A percentile compares a stretch with the other conserved stretches of the same genome.
Conservation (phyloP, 345 rosid species). For the Acer campestre region DNA sequence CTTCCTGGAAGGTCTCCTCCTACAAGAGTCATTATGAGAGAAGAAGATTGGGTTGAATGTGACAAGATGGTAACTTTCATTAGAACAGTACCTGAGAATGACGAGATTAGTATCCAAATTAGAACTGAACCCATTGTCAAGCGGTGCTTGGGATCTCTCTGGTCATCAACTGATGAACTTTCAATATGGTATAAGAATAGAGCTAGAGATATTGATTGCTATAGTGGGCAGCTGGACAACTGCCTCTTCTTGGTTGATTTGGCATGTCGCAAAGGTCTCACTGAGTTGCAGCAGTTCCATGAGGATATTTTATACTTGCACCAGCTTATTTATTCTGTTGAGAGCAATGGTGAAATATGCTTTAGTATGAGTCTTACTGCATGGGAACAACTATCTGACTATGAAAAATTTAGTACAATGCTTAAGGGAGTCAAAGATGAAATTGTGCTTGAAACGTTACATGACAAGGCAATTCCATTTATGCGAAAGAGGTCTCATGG, state of each 20-base stretch:
- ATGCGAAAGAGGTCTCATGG: slow-evolving; percentile 51
- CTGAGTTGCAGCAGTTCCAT: slow-evolving; percentile 66
- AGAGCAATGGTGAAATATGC: slow-evolving; percentile 50
- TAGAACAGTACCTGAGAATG: slow-evolving; percentile 54
- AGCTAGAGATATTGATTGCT: slow-evolving; percentile 84
- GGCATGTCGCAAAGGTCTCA: slow-evolving; percentile 74
- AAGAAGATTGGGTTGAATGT: slow-evolving; percentile 99
- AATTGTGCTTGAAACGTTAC: slow-evolving; percentile 61
- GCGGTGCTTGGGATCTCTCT: slow-evolving; percentile 52
- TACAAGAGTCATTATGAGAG: slow-evolving; percentile 64
- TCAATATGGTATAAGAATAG: slow-evolving; percentile 78
- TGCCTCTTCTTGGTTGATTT: slow-evolving; percentile 73
- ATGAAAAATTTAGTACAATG: slow-evolving; percentile 79
- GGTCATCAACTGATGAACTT: slow-evolving; percentile 80
- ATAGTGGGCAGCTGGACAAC: slow-evolving; percentile 90
- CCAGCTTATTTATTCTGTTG: slow-evolving; percentile 72
- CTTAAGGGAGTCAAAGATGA: slow-evolving; percentile 68
- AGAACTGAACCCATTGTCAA: slow-evolving; percentile 79
- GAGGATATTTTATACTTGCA: slow-evolving; percentile 75
- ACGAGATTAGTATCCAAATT: slow-evolving; percentile 45
- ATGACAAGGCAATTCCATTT: slow-evolving; percentile 73
- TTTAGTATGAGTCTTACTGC: slow-evolving; percentile 60
- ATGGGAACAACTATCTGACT: slow-evolving; percentile 86
- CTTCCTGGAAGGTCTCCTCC: slow-evolving; percentile 90
- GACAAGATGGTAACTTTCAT: slow-evolving; percentile 68